Conservation (phyloP, 805 yeast species). For the Hyphopichia homilentoma region DNA sequence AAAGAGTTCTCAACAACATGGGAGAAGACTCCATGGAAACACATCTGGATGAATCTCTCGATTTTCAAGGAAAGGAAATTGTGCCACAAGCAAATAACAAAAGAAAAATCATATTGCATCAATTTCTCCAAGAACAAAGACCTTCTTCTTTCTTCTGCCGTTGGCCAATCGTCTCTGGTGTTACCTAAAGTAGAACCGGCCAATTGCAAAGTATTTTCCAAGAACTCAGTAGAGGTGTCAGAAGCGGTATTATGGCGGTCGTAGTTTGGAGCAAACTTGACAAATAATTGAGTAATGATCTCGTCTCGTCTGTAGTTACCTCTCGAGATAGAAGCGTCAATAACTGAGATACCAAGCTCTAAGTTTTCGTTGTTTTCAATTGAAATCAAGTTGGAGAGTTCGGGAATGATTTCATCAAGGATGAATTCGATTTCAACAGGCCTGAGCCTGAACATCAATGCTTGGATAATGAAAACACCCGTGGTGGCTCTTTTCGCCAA, state of each 20-base stretch:
- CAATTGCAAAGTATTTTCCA: conserved; percentile 66
- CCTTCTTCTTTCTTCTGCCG: conserved; percentile 82
- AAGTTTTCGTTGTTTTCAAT: conserved; percentile 55
- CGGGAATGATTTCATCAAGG: conserved; percentile 63
- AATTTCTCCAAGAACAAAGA: conserved; percentile 70
- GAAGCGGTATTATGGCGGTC: conserved; percentile 14
- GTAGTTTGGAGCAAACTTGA: conserved; percentile 40
- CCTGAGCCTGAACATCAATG: conserved; percentile 61
- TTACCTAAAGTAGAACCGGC: conserved; percentile 74
- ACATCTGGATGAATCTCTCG: conserved; percentile 68
- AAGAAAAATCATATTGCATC: conserved; percentile 61
- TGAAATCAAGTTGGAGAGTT: conserved; percentile 52
- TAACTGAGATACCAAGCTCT: conserved; percentile 63
- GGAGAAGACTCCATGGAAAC: conserved; percentile 86
- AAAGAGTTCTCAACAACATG: conserved; percentile 71
- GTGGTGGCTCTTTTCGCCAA: conserved; percentile 79
- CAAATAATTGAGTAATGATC: conserved; percentile 46
- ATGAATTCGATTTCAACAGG: conserved; percentile 60
- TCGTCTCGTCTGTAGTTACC: conserved; percentile 58
- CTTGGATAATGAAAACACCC: conserved; percentile 77
- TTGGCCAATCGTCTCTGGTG: conserved; percentile 87
- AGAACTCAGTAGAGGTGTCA: conserved; percentile 41
- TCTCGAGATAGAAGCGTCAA: conserved; percentile 60
- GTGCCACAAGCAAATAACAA: conserved; percentile 55
- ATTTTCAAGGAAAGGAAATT: conserved; percentile 56